These are phyloP conservation scores for Hypoxylon sp. DNA, from an alignment of 2,329 filamentous ascomycete genomes.

Conservation along the genomic window DNA sequence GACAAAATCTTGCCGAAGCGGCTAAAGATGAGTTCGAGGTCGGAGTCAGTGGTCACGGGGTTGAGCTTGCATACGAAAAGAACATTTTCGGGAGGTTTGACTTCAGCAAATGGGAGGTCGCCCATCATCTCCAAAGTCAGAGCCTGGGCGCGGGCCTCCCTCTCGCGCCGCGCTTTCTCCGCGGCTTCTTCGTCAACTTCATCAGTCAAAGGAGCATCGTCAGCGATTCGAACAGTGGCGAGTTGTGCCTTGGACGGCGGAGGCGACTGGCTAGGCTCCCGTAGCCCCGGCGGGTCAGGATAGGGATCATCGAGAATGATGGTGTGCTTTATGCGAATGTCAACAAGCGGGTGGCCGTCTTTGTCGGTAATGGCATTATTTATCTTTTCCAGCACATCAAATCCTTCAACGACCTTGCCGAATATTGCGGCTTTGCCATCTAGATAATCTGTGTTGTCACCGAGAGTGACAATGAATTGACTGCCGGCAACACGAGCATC, in stretches of 20 bases:
- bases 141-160: slow-evolving; percentile 93
- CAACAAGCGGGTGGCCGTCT: slow-evolving; percentile 87
- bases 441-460: slow-evolving; percentile 89
- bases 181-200: slow-evolving; percentile 80
- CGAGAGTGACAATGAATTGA: slow-evolving; percentile 94
- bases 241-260: slow-evolving; percentile 87
- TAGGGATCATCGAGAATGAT: slow-evolving; percentile 94
- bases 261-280: slow-evolving; percentile 85
- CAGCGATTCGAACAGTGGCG: slow-evolving; percentile 90
- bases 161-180: slow-evolving; percentile 85
- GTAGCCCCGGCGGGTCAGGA: slow-evolving; percentile 82
- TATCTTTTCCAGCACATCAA: slow-evolving; percentile 93
- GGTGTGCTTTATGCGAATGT: slow-evolving; percentile 95
- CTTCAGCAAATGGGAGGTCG: slow-evolving; percentile 95
- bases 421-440: slow-evolving; percentile 97
- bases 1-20: slow-evolving; percentile 96
- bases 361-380: slow-evolving; percentile 91
- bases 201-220: slow-evolving; percentile 86
- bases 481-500: slow-evolving; percentile 88
- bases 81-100: slow-evolving; percentile 96
- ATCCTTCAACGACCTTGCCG: slow-evolving; percentile 94
- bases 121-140: slow-evolving; percentile 98
- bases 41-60: slow-evolving; percentile 93
- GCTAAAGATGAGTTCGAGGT: slow-evolving; percentile 95
- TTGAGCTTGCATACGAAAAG: slow-evolving; percentile 99